A percentile compares a stretch with the other conserved stretches of the same genome.
Conservation (phyloP, 331 rosid genomes). For the Saraca asoca region DNA sequence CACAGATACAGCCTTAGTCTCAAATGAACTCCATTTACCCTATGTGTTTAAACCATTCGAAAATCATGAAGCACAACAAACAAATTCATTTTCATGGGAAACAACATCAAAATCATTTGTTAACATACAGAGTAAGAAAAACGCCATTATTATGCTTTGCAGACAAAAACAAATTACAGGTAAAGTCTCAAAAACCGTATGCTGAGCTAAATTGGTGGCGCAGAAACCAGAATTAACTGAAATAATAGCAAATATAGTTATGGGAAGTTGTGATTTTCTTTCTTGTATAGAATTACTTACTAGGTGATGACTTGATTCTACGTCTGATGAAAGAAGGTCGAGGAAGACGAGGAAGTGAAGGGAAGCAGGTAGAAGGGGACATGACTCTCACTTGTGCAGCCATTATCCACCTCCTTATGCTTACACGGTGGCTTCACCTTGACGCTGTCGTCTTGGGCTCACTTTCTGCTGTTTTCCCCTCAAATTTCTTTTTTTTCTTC, state of each 20-base stretch:
- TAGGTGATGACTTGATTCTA: slow-evolving; percentile 49
- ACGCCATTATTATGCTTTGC: not conserved
- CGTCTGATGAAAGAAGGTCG: slow-evolving; percentile 46
- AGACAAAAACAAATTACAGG: not conserved
- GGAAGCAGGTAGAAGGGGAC: slow-evolving; percentile 46
- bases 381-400: slow-evolving; percentile 52
- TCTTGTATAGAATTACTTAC: slow-evolving; percentile 43
- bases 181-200: not conserved
- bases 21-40: not conserved
- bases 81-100: not conserved
- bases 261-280: no score
- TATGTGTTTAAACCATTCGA: not conserved
- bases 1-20: no score
- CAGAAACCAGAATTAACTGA: slow-evolving; percentile 9
- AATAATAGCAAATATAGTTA: not conserved
- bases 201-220: not conserved
- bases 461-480: no score
- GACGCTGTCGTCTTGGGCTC: no score
- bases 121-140: not conserved
- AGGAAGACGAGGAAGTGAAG: slow-evolving; percentile 48
- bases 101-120: not conserved
- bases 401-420: slow-evolving; percentile 33
- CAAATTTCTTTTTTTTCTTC: no score
- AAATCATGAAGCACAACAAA: not conserved
- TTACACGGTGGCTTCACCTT: no score